Conservation (phyloP, 1,139 yeast genomes). For the Taphrina populina region DNA sequence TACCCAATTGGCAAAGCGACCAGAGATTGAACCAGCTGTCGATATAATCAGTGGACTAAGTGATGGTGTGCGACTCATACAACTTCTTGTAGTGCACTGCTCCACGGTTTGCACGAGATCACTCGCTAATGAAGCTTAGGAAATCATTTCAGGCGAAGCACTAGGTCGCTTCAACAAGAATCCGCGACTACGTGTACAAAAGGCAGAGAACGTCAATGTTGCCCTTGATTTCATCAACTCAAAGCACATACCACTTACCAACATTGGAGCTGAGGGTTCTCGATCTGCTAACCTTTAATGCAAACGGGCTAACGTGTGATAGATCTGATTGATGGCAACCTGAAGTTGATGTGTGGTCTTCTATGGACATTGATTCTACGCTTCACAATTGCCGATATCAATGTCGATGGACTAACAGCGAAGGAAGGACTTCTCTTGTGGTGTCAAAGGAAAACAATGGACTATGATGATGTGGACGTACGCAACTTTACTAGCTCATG, state of each 20-base stretch:
- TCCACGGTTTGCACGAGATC: not conserved
- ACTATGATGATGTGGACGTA: constrained; percentile 48
- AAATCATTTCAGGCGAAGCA: constrained; percentile 47
- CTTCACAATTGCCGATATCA: constrained; percentile 53
- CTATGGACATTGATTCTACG: constrained; percentile 62
- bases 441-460: constrained; percentile 51
- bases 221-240: constrained; percentile 58
- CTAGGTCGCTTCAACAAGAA: constrained; percentile 47
- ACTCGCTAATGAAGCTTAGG: constrained; percentile 37
- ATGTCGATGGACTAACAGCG: constrained; percentile 49
- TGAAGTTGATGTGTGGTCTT: constrained; percentile 62
- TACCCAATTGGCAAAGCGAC: constrained; percentile 34
- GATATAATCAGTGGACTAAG: constrained; percentile 35
- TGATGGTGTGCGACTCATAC: constrained; percentile 35
- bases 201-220: constrained; percentile 60
- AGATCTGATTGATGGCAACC: constrained; percentile 63
- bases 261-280: constrained; percentile 60
- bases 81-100: constrained; percentile 27
- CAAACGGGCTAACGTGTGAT: not conserved
- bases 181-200: constrained; percentile 60
- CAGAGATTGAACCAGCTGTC: constrained; percentile 22
- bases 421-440: constrained; percentile 51
- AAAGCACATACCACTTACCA: constrained; percentile 55
- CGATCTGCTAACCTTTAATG: not conserved
- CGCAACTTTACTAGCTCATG: constrained; percentile 50